phyloP scores from a whole-genome alignment of 306 rosid species.

The cucumber (Cucumis sativus) region Cucumber_9930_V3 NC_026659.2:11500001-11500500 shows the following conservation, averaged over 20 bases:
- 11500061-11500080: neutral
- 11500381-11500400: conserved; percentile 40
- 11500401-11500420: conserved; percentile 57
- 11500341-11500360: conserved; percentile 49
- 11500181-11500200: conserved; percentile 25
- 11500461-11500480: conserved; percentile 61
- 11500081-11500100: neutral
- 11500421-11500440: conserved; percentile 43
- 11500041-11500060: neutral
- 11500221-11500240: conserved; percentile 68
- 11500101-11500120: neutral
- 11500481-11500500: conserved; percentile 64
- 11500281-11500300: conserved; percentile 57
- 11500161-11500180: conserved; percentile 11
- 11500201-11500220: conserved; percentile 31
- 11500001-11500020: conserved; percentile 36
- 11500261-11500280: conserved; percentile 66
- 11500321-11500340: conserved; percentile 61
- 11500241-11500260: conserved; percentile 73
- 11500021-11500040: neutral
- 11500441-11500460: conserved; percentile 50
- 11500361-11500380: conserved; percentile 48
- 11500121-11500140: neutral
- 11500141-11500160: neutral
- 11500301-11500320: conserved; percentile 50